These are phyloP conservation scores for Viola odorata DNA, from an alignment of 345 rosid species.

Conservation along the genomic window DNA sequence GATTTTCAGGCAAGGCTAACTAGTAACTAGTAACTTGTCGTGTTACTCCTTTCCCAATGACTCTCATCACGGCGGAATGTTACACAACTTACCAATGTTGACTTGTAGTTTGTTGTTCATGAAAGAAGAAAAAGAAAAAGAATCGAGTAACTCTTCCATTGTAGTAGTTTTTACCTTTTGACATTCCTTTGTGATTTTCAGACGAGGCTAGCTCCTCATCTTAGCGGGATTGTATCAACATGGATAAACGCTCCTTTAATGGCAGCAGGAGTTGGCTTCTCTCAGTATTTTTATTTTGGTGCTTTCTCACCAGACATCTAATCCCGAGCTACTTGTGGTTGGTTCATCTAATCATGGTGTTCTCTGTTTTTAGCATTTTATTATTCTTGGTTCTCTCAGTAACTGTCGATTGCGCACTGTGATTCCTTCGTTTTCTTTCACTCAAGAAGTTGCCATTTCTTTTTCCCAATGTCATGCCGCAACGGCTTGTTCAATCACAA, in stretches of 20 bases:
- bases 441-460: no score
- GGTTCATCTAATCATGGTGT: no score
- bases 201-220: slow-evolving; percentile 19
- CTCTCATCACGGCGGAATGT: slow-evolving; percentile 34
- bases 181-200: slow-evolving; percentile 22
- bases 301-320: no score
- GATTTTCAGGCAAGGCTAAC: slow-evolving; percentile 27
- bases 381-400: no score
- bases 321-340: no score
- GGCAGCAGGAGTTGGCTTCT: no score
- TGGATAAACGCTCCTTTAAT: slow-evolving; percentile 9
- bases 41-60: slow-evolving; percentile 36
- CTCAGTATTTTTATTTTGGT: no score
- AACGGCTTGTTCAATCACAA: no score
- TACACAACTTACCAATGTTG: slow-evolving; percentile 19
- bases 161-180: slow-evolving; percentile 13
- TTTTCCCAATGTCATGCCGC: no score
- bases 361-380: no score
- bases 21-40: slow-evolving; percentile 35
- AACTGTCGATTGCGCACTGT: no score
- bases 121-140: background rate
- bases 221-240: slow-evolving; percentile 16
- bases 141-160: slow-evolving; percentile 10
- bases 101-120: slow-evolving; percentile 33
- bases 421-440: no score